A percentile compares a stretch with the other conserved stretches of the same genome.
Evolutionary conservation across 768 basidiomycete species (phyloP).

Genomic region (Coprinopsis cinerea): DNA sequence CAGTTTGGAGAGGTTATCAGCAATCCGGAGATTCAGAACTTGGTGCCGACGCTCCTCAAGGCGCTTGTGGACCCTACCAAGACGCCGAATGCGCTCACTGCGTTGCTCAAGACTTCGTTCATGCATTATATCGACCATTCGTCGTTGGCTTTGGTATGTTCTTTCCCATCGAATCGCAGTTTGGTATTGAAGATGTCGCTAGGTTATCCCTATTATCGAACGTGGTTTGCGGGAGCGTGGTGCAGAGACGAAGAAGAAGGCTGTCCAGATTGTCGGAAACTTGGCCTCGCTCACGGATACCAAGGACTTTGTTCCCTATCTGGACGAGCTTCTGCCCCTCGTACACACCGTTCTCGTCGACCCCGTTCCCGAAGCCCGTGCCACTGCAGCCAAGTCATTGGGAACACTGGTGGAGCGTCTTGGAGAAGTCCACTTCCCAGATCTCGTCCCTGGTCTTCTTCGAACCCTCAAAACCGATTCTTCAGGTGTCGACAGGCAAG

Average conservation of each 20-base stretch:
- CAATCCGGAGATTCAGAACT: constrained; percentile 92
- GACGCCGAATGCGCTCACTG: constrained; percentile 78
- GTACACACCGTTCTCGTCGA: constrained; percentile 92
- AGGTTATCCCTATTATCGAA: constrained; percentile 95
- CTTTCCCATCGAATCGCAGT: neutral
- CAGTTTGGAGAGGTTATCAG: constrained; percentile 98
- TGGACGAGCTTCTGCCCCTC: constrained; percentile 82
- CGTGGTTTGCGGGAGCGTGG: constrained; percentile 88
- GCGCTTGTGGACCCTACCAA: constrained; percentile 94
- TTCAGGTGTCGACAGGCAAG: constrained; percentile 94
- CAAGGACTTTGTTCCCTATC: constrained; percentile 92
- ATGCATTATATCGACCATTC: constrained; percentile 98
- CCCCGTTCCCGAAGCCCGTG: constrained; percentile 95
- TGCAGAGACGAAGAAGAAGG: constrained; percentile 92
- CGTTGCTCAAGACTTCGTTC: constrained; percentile 90
- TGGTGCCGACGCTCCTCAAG: constrained; percentile 86
- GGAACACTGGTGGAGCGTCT: constrained; percentile 96
- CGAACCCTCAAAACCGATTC: constrained; percentile 88
- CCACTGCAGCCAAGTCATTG: constrained; percentile 93
- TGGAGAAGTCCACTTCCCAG: constrained; percentile 92
- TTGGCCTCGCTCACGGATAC: constrained; percentile 84
- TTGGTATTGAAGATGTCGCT: constrained; percentile 5
- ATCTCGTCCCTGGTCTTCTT: constrained; percentile 85
- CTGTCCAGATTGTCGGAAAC: constrained; percentile 97
- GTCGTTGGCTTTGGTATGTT: constrained; percentile 79